Conservation (phyloP, 1,284 basidiomycete genomes). For the Volvariella surrecta region DNA sequence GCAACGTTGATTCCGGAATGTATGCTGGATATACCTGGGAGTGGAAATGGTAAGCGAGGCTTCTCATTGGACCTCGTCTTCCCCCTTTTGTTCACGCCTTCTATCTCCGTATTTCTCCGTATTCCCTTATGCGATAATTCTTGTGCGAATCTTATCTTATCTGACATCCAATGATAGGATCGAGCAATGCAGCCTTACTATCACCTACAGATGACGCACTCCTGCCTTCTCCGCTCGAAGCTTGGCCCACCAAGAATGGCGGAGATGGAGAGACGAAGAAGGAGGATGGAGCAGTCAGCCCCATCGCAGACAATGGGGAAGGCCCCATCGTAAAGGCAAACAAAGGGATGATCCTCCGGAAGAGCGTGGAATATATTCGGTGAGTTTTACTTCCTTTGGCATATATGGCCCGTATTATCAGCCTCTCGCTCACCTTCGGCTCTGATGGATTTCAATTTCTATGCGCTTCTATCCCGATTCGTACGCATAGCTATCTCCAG, state of each 20-base stretch:
- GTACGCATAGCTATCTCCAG: constrained; percentile 55
- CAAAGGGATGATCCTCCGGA: constrained; percentile 83
- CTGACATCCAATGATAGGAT: not conserved
- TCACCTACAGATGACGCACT: constrained; percentile 1
- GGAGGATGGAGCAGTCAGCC: constrained; percentile 20
- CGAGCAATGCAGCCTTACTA: not conserved
- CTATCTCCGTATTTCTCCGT: not conserved
- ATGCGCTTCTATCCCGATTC: too few species aligned
- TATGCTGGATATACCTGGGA: constrained; percentile 52
- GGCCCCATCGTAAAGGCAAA: constrained; percentile 68
- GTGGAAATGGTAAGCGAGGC: not conserved
- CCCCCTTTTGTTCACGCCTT: not conserved
- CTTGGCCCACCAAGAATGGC: constrained; percentile 3
- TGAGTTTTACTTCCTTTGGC: constrained; percentile 20
- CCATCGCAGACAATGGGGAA: constrained; percentile 14
- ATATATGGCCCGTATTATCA: not conserved
- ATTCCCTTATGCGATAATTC: not conserved
- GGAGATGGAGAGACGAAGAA: constrained; percentile 17
- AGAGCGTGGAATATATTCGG: constrained; percentile 85
- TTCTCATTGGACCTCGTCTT: not conserved
- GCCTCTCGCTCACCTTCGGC: not conserved
- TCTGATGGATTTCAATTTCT: too few species aligned
- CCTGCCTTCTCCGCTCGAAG: not conserved
- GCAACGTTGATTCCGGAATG: constrained; percentile 83
- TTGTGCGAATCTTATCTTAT: not conserved